Evolutionary conservation across 2,329 filamentous ascomycete species (phyloP), one percentile per base, ranked within the genome.

Genomic region (Aureobasidium sp.): DNA sequence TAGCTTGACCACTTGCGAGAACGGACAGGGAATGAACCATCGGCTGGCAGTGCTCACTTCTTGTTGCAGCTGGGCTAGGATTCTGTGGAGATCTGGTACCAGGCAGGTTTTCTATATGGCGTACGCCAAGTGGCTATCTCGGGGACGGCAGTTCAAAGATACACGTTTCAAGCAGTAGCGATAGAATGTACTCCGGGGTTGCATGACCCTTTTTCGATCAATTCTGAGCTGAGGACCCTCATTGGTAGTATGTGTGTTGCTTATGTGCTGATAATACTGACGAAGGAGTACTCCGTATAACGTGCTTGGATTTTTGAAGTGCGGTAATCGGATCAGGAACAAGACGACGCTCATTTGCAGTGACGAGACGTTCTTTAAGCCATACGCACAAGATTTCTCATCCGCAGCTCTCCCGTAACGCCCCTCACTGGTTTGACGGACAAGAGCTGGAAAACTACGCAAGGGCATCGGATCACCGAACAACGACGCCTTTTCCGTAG

Each of bases 401-500:
- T 52, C 49, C 51, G 51, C 37, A 15, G n/a, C 39, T 45, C 53
- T 31, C 27, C 53, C 53, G 53, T 22, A 45, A 57, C 45, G 57
- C 57, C 57, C 57, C 57, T 60, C 45, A 34, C 44, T 39, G 31
- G 27, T 41, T 48, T 34, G 45, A 60, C 44, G 25, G 37, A 47
- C 42, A 59, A 48, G 57, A 60, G 57, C 57, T 60, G 57, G 36
- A 60, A n/a, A 31, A 42, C 22, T 12, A 57, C 37, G 53, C 53
- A 57, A 57, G 53, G 53, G 27, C 29, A 57, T 36, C 29, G 39
- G 31, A 34, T 57, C 41, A 57, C 53, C 39, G 14, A 45, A 47
- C n/a, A 36, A 31, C 51, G 20, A 55, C 25, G 51, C 51, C 53
- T 36, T 15, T 45, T 45, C 41, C 53, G 39, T 57, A 34, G 20